Conservation (phyloP, 139 green algal genomes). For the Chlorella sp. region DNA sequence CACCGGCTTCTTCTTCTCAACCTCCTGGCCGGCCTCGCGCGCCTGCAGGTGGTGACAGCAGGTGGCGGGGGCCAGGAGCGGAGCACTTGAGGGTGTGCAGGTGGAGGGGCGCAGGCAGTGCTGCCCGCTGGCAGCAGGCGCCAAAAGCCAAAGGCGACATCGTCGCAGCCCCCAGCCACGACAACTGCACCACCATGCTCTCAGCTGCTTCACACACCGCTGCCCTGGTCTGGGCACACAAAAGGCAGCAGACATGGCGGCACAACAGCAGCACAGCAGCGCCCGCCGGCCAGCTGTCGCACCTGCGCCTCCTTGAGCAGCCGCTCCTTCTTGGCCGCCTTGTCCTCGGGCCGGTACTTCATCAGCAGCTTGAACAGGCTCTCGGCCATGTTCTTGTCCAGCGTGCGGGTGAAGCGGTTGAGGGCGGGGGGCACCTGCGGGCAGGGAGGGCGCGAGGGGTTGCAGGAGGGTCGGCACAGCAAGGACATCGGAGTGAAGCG, state of each 20-base stretch:
- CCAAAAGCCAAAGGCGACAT: too few species aligned
- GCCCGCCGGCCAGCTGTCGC: neutral
- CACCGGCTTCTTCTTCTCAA: conserved; percentile 95
- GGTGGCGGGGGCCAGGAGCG: too few species aligned
- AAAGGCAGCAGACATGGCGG: too few species aligned
- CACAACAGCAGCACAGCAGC: too few species aligned
- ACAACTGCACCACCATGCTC: too few species aligned
- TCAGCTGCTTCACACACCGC: too few species aligned
- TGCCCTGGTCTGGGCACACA: too few species aligned
- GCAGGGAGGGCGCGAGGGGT: neutral
- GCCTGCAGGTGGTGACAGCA: neutral
- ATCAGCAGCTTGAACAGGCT: conserved; percentile 98
- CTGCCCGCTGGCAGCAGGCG: too few species aligned
- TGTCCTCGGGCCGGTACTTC: conserved; percentile 98
- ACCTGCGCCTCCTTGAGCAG: conserved; percentile 82
- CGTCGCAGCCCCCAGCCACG: too few species aligned
- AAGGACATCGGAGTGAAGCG: neutral
- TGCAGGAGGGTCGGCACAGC: neutral
- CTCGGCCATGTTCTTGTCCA: conserved; percentile 94
- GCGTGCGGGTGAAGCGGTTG: conserved; percentile 87
- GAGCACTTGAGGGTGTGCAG: too few species aligned
- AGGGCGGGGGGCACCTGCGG: conserved; percentile 79
- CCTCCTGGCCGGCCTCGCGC: conserved; percentile 57
- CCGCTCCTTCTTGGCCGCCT: conserved; percentile 94
- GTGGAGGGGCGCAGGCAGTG: too few species aligned